Base-by-base conservation (phyloP, 2,329 filamentous ascomycete species). In the Mollisiaceae sp. region DNA sequence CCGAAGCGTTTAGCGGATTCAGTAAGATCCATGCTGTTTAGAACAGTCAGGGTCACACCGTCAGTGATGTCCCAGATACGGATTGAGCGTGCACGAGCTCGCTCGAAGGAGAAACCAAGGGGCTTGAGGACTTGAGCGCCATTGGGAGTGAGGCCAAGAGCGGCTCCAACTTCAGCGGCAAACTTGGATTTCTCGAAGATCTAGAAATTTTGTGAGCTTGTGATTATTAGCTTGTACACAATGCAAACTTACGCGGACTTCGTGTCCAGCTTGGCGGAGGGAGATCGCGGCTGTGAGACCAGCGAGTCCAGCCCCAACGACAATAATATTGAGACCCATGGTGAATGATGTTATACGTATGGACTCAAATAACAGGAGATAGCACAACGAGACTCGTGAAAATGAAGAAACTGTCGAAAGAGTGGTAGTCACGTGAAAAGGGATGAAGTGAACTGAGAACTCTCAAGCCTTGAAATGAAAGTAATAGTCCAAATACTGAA, bases 251-350 rank as follows among this genome's bases (percentile, higher is more conserved):
- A 57, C 55, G 1, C 32, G 32, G 35, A 57, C 55, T 38, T 38
- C 12, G 55, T 57, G 55, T 22, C 55, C 35, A 8, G 36, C 55
- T 41, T 57, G 32, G 2, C 55, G 32, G n/a, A 57, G 55, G 9
- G 55, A 36, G 36, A 39, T 57, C 8, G 32, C 55, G 2, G 55
- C 55, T 22, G 32, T 57, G n/a, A 57, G 55, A 39, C 55, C 55
- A 22, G 32, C 55, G 18, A 57, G 32, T 18, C 55, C 55, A n/a
- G 55, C 55, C 5, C 55, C 55, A 14, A 57, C 55, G 20, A 57
- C 35, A 12, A 57, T 57, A 18, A 57, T 57, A 22, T 57, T 57
- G 32, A 57, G 55, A 38, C 35, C 55, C 50, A 54, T 54, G 50
- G 32, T 35, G 14, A 32, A 50, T 50, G 45, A 9, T 54, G 24